Percentiles rank a stretch among this genome's conserved stretches.
These are phyloP conservation scores for Priceomyces melissophilus DNA, from an alignment of 805 yeast species.

Conservation along the genomic window DNA sequence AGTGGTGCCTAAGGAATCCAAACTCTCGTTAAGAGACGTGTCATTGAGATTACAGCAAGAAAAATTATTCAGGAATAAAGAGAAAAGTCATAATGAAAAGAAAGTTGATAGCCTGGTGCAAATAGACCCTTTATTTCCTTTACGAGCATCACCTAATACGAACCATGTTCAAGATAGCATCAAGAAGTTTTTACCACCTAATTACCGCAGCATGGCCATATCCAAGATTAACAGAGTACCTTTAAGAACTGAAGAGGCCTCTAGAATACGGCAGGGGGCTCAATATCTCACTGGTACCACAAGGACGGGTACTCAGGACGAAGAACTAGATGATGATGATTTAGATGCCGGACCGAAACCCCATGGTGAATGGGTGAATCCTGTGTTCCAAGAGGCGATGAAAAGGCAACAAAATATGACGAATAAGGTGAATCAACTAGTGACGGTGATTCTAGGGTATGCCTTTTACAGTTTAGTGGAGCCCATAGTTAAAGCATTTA, in stretches of 20 bases:
- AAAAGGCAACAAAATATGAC: slow-evolving; percentile 43
- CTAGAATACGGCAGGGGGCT: not conserved
- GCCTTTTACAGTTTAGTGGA: not conserved
- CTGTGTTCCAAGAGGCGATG: slow-evolving; percentile 44
- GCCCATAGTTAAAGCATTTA: not conserved
- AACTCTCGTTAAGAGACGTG: slow-evolving; percentile 7
- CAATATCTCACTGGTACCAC: no score
- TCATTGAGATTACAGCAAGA: slow-evolving; percentile 10
- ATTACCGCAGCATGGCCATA: slow-evolving; percentile 2
- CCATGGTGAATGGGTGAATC: slow-evolving; percentile 36
- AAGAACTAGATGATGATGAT: slow-evolving; percentile 8
- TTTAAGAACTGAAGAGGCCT: slow-evolving; percentile 3
- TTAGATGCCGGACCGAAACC: slow-evolving; percentile 7
- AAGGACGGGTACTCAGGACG: slow-evolving; percentile 7
- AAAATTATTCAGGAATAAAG: slow-evolving; percentile 4
- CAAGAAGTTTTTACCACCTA: slow-evolving; percentile 24
- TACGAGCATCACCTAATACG: slow-evolving; percentile 26
- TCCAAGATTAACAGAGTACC: slow-evolving; percentile 10
- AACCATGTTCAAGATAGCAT: slow-evolving; percentile 25
- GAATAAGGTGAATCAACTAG: slow-evolving; percentile 27
- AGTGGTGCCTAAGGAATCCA: not conserved
- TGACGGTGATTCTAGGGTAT: slow-evolving; percentile 7
- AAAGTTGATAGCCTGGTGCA: not conserved
- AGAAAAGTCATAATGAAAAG: slow-evolving; percentile 2
- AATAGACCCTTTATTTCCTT: slow-evolving; percentile 25